A percentile compares a stretch with the other conserved stretches of the same genome.
Conservation (phyloP, 345 rosid species). For the Mercurialis annua region DNA sequence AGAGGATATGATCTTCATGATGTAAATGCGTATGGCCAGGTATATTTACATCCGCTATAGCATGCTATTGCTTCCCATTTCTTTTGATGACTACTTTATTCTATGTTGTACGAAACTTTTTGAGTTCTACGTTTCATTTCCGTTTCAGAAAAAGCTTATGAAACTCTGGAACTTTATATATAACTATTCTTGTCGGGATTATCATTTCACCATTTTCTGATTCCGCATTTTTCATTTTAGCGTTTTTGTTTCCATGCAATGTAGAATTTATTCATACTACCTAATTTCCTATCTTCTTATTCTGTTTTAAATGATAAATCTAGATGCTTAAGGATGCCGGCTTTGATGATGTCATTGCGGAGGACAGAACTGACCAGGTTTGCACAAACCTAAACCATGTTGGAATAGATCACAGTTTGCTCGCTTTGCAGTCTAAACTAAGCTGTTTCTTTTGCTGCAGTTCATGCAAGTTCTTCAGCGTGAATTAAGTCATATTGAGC, state of each 20-base stretch:
- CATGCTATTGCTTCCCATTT: slow-evolving; percentile 3
- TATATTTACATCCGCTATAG: slow-evolving; percentile 20
- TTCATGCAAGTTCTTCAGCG: slow-evolving; percentile 64
- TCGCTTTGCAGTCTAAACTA: not conserved
- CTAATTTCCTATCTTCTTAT: slow-evolving; percentile 9
- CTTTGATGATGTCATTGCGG: slow-evolving; percentile 63
- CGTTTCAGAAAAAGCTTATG: too few relatives aligned
- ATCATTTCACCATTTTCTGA: too few relatives aligned
- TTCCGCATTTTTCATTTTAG: too few relatives aligned
- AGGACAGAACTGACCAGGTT: slow-evolving; percentile 88
- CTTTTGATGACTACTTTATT: slow-evolving; percentile 5
- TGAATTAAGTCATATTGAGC: slow-evolving; percentile 62
- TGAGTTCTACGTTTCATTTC: too few relatives aligned
- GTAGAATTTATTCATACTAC: too few relatives aligned
- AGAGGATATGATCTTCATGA: slow-evolving; percentile 96
- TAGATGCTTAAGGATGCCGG: slow-evolving; percentile 94
- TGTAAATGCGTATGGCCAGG: slow-evolving; percentile 79
- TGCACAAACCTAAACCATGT: not conserved
- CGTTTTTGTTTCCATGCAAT: too few relatives aligned
- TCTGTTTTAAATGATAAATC: not conserved
- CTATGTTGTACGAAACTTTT: too few relatives aligned
- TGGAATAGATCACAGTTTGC: not conserved
- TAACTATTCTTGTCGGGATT: too few relatives aligned
- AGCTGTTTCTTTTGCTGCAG: slow-evolving; percentile 39
- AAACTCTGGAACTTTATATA: too few relatives aligned